Conservation (phyloP, 768 basidiomycete genomes). For the Cytidiella melzeri region DNA sequence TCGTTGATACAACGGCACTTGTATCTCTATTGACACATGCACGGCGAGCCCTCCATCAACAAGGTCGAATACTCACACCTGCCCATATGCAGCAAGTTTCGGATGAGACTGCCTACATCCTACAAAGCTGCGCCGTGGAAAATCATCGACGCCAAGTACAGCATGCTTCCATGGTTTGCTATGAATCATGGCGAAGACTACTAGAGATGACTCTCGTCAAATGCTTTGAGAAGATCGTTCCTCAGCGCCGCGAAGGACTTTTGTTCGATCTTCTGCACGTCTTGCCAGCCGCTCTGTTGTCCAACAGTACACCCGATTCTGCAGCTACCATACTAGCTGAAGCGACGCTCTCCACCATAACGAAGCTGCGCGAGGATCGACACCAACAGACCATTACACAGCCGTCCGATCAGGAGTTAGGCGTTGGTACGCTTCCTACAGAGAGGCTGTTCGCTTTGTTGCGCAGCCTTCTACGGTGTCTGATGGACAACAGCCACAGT, state of each 20-base stretch:
- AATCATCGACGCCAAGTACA: constrained; percentile 82
- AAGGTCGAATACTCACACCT: constrained; percentile 58
- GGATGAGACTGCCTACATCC: constrained; percentile 65
- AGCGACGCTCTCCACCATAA: constrained; percentile 72
- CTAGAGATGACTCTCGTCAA: constrained; percentile 83
- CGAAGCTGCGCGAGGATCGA: constrained; percentile 82
- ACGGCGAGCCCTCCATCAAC: constrained; percentile 54
- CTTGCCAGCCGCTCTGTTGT: constrained; percentile 63
- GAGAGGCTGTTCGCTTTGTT: constrained; percentile 76
- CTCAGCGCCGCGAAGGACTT: constrained; percentile 81
- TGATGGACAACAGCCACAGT: constrained; percentile 68
- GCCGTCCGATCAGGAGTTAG: constrained; percentile 55
- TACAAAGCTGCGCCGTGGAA: constrained; percentile 81
- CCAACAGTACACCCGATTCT: constrained; percentile 57
- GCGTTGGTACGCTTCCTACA: constrained; percentile 65
- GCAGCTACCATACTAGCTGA: constrained; percentile 84
- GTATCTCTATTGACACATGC: constrained; percentile 61
- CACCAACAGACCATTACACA: constrained; percentile 64
- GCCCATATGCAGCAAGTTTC: constrained; percentile 61
- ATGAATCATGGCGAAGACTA: constrained; percentile 80
- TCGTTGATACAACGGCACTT: constrained; percentile 72
- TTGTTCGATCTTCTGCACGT: constrained; percentile 86
- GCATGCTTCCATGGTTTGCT: constrained; percentile 61
- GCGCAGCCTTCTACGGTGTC: constrained; percentile 65
- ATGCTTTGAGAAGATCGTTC: constrained; percentile 77